Base-by-base conservation (phyloP, 2,329 filamentous ascomycete genomes). In the Arthrobotrys musiformis region DNA sequence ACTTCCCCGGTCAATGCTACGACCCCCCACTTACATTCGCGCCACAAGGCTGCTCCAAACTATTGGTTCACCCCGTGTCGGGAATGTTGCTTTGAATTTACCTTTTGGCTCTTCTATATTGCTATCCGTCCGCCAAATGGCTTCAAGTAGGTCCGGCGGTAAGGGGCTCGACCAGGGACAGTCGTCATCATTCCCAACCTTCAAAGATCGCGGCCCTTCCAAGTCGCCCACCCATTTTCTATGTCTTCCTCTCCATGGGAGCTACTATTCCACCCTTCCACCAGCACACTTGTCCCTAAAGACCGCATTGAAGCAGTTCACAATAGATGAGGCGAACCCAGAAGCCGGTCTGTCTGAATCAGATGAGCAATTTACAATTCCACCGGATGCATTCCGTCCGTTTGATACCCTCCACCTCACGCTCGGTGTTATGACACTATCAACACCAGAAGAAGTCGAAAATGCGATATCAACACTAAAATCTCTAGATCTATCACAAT, bases 331-430 rank as follows among this genome's bases (percentile, higher is more conserved):
- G 35, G 86, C 85, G 0, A 83, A 66, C 19, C 30, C 69, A 1
- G 60, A 60, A 50, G 28, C 85, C 75, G 83, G 75, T 35, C 24
- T 85, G 75, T 24, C 42, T 28, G 63, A 69, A 9, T 30, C 22
- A 1, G 85, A 85, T 7, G 26, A 56, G 13, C 28, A 42, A 26
- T 30, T 85, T 74, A 85, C 85, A 4, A 84, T 94, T 8, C 91
- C 92, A 0, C 82, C 85, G 33, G 87, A 87, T 67, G 93, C 93
- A 1, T 85, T 97, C 61, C 86, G 93, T 28, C 93, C 93, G 0
- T 84, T 92, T 0, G 92, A 92, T 0, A 93, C 93, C 0, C 84
- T 97, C 56, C 94, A 98, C 83, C 85, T 97, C 1, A 97, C 94
- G 0, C 86, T 97, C 0, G 94, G 93, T 0, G 92, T 96, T 0